phyloP scores from a whole-genome alignment of 176 grass and related monocot genomes.

The Pontederia paniculata region DNA sequence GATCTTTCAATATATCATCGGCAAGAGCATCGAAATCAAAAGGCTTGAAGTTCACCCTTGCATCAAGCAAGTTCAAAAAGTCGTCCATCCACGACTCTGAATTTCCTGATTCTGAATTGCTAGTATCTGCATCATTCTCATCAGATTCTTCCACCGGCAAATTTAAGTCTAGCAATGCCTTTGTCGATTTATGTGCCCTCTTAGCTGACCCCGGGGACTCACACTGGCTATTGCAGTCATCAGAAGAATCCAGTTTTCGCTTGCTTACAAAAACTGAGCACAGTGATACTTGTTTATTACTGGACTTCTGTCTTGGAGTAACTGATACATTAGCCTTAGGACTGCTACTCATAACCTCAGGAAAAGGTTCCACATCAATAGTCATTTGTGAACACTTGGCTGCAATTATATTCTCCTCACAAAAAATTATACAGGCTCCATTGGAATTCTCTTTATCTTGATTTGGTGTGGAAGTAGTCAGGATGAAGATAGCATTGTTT shows the following conservation, averaged over 20 bases:
- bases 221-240: conserved; percentile 19
- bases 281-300: conserved; percentile 15
- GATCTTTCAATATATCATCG: conserved; percentile 34
- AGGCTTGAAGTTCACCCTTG: conserved; percentile 30
- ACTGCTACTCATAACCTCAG: not conserved
- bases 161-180: conserved; percentile 61
- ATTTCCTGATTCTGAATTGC: conserved; percentile 29
- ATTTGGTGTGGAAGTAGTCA: conserved; percentile 38
- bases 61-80: conserved; percentile 41
- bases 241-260: conserved; percentile 32
- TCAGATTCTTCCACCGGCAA: conserved; percentile 43
- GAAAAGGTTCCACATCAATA: conserved; percentile 31
- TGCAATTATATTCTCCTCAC: conserved; percentile 46
- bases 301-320: conserved; percentile 14
- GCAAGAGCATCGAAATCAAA: conserved; percentile 53
- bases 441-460: conserved; percentile 10
- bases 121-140: conserved; percentile 16
- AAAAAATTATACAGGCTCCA: conserved; percentile 30
- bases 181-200: conserved; percentile 28
- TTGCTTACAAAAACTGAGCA: conserved; percentile 31
- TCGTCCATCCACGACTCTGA: conserved; percentile 34
- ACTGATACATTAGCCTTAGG: conserved; percentile 17
- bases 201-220: conserved; percentile 24
- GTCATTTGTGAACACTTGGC: conserved; percentile 44
- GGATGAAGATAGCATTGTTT: conserved; percentile 47